These are phyloP conservation scores for Suillus ampliporus DNA, from an alignment of 768 basidiomycete genomes.

Conservation along the genomic window DNA sequence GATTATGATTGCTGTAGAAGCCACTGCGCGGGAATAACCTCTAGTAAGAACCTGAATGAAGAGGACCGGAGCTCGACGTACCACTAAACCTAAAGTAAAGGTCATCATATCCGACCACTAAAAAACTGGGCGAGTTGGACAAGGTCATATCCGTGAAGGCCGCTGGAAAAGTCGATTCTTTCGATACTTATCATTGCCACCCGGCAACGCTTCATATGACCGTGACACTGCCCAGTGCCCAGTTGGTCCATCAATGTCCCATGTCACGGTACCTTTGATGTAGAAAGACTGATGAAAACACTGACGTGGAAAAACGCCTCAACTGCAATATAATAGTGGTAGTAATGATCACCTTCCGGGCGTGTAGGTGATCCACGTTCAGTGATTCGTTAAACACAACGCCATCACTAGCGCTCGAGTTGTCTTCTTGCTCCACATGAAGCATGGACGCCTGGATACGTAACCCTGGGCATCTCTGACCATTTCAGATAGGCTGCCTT, in stretches of 20 bases:
- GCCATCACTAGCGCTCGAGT: background rate
- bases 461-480: background rate
- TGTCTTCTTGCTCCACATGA: background rate
- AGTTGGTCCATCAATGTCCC: background rate
- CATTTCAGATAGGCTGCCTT: background rate
- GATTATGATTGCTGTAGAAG: slow-evolving; percentile 1
- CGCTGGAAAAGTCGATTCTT: background rate
- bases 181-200: background rate
- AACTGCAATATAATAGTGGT: too few relatives aligned
- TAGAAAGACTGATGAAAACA: too few relatives aligned
- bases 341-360: too few relatives aligned
- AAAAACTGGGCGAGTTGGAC: background rate
- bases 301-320: background rate
- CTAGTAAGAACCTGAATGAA: background rate
- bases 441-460: background rate
- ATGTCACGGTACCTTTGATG: too few relatives aligned
- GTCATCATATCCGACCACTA: background rate
- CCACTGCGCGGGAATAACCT: background rate
- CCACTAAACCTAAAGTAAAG: background rate
- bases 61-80: background rate
- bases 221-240: background rate
- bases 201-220: background rate
- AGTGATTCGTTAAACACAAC: background rate
- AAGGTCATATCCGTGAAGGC: slow-evolving; percentile 1
- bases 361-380: background rate